A percentile compares a stretch with the other conserved stretches of the same genome.
Conservation (phyloP, 1,284 basidiomycete species). For the Puccinia coronata region DNA sequence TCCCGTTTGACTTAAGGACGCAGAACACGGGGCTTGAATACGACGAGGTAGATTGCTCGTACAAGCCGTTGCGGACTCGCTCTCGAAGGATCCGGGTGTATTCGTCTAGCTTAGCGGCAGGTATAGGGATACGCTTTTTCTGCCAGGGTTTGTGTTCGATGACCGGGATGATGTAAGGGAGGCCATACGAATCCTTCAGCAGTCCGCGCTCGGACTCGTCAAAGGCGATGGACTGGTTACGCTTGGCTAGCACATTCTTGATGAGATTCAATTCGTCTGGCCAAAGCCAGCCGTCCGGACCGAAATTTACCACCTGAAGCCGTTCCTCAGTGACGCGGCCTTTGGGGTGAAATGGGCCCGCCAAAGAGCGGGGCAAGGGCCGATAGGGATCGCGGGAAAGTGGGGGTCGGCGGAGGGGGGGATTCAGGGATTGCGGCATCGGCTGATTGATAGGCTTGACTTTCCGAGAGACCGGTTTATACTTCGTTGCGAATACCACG, state of each 20-base stretch:
- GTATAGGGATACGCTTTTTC: not conserved
- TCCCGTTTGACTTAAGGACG: not conserved
- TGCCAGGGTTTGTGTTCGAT: not conserved
- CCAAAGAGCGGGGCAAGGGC: not conserved
- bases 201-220: not conserved
- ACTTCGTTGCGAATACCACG: too few relatives aligned
- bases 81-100: not conserved
- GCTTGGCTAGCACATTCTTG: not conserved
- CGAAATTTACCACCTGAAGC: not conserved
- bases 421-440: constrained; percentile 15
- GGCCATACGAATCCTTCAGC: not conserved
- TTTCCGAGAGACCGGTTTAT: constrained; percentile 30
- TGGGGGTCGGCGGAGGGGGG: not conserved
- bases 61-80: not conserved
- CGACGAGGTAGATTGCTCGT: not conserved
- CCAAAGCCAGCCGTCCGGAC: not conserved
- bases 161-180: constrained; percentile 12
- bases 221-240: not conserved
- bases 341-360: too few relatives aligned
- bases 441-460: constrained; percentile 22
- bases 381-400: constrained; percentile 3
- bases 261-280: not conserved
- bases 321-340: not conserved
- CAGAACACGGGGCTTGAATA: not conserved
- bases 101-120: not conserved